A percentile compares a stretch with the other conserved stretches of the same genome.
These are phyloP conservation scores for Fusarium marasasianum DNA, from an alignment of 2,329 filamentous ascomycete species.

Conservation along the genomic window DNA sequence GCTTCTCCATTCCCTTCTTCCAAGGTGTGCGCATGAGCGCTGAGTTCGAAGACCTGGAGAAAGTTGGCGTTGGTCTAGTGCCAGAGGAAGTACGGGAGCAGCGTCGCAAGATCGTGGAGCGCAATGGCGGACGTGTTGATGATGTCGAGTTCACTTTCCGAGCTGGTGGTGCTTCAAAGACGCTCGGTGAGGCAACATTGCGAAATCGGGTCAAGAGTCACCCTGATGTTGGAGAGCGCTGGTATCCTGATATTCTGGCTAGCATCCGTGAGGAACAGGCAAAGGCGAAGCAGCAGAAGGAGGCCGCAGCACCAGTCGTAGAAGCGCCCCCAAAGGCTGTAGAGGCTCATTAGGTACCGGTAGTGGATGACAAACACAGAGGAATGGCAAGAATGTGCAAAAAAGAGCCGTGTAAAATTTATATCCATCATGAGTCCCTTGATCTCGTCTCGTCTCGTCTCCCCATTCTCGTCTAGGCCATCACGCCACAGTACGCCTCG, in stretches of 20 bases:
- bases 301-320: conserved; percentile 28
- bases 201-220: conserved; percentile 88
- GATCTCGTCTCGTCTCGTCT: conserved; percentile 25
- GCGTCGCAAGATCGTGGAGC: conserved; percentile 66
- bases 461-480: conserved; percentile 21
- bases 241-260: conserved; percentile 73
- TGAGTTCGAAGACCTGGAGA: conserved; percentile 79
- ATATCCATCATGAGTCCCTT: conserved; percentile 25
- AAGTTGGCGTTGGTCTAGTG: conserved; percentile 63
- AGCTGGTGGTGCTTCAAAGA: conserved; percentile 71
- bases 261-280: conserved; percentile 69
- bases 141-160: conserved; percentile 90
- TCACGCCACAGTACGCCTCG: conserved; percentile 35
- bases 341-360: conserved; percentile 44
- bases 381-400: conserved; percentile 2
- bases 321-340: conserved; percentile 40
- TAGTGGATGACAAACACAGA: background rate
- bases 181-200: conserved; percentile 83
- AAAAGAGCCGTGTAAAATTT: conserved; percentile 35
- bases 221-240: conserved; percentile 84
- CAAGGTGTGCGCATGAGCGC: conserved; percentile 85
- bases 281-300: conserved; percentile 48
- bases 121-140: conserved; percentile 68
- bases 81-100: conserved; percentile 71
- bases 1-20: conserved; percentile 88